These are phyloP conservation scores for Solanum chiquidenum DNA, from an alignment of 257 asterid genomes.

Conservation along the genomic window DNA sequence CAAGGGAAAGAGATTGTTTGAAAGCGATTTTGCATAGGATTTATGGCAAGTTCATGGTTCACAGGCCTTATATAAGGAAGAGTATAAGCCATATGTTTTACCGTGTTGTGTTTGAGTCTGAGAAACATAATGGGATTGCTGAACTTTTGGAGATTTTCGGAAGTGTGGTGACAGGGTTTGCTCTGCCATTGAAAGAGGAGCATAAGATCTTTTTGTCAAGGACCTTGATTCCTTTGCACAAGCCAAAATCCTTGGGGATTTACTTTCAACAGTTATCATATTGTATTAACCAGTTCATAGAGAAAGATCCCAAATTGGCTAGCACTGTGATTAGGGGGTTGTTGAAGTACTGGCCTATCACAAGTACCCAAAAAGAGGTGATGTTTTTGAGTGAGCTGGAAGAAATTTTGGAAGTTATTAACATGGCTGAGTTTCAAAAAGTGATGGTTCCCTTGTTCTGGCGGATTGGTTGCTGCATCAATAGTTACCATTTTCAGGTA, in stretches of 20 bases:
- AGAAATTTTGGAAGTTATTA: slow-evolving; percentile 66
- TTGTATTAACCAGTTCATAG: slow-evolving; percentile 62
- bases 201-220: slow-evolving; percentile 64
- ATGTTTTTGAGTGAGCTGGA: slow-evolving; percentile 84
- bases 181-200: slow-evolving; percentile 82
- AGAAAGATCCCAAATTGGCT: slow-evolving; percentile 80
- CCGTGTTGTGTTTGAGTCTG: slow-evolving; percentile 55
- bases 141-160: slow-evolving; percentile 84
- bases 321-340: slow-evolving; percentile 52
- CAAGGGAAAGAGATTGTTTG: slow-evolving; percentile 74
- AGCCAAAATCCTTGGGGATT: slow-evolving; percentile 66
- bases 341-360: slow-evolving; percentile 79
- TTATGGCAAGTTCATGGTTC: slow-evolving; percentile 78
- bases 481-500: slow-evolving; percentile 81
- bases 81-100: slow-evolving; percentile 58
- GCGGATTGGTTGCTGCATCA: slow-evolving; percentile 62
- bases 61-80: slow-evolving; percentile 70
- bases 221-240: slow-evolving; percentile 70
- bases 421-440: slow-evolving; percentile 61
- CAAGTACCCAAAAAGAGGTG: slow-evolving; percentile 80
- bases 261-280: slow-evolving; percentile 75
- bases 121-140: slow-evolving; percentile 71
- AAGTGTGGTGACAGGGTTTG: slow-evolving; percentile 84
- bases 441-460: slow-evolving; percentile 69
- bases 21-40: slow-evolving; percentile 75